Evolutionary conservation across 352 stramenopile genomes (phyloP), one percentile per base, ranked within the genome.

Genomic region (Globisporangium okanoganense): DNA sequence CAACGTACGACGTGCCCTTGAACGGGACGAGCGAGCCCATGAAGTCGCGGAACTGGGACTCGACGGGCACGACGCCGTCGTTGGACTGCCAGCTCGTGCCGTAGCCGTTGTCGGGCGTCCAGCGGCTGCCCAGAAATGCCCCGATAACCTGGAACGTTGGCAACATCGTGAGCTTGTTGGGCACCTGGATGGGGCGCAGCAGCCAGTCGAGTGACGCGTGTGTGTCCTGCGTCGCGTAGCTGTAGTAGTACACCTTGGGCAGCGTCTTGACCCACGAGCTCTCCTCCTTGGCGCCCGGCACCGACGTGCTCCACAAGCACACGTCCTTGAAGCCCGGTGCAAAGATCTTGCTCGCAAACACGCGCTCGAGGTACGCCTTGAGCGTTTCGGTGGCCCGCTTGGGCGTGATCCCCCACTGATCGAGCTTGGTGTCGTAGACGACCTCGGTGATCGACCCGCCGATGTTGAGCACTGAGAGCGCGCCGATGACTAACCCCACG

Each of bases 391-490:
- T 49, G 24, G 60, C 16, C 0, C 29, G 12, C 66, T 72, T 75
- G n/a, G 61, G 27, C 9, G 54, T 57, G 59, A 85, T 76, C 31
- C 64, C 69, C 75, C 76, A 88, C 29, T 88, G 79, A 49, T 87
- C 79, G 22, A 88, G 48, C 58, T 85, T 72, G 7, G 62, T 71
- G 51, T 88, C 79, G 60, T 85, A 85, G 2, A 64, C 57, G 5
- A 63, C 59, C 22, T 75, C 70, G 16, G 74, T 73, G 25, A 29
- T 62, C 33, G 75, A 29, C 2, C 71, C 72, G 5, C 77, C 53
- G 20, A 73, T 57, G 0, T 63, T 65, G 7, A 84, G 65, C 12
- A 78, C 60, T 12, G 51, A 53, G 6, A 53, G 16, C 2, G 25
- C 29, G 14, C 72, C 69, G 29, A 75, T 63, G 0, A 85, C 16